Percentiles rank a stretch among this genome's conserved stretches.
These are phyloP conservation scores for Hanseniaspora valbyensis DNA, from an alignment of 805 yeast genomes.

Conservation along the genomic window DNA sequence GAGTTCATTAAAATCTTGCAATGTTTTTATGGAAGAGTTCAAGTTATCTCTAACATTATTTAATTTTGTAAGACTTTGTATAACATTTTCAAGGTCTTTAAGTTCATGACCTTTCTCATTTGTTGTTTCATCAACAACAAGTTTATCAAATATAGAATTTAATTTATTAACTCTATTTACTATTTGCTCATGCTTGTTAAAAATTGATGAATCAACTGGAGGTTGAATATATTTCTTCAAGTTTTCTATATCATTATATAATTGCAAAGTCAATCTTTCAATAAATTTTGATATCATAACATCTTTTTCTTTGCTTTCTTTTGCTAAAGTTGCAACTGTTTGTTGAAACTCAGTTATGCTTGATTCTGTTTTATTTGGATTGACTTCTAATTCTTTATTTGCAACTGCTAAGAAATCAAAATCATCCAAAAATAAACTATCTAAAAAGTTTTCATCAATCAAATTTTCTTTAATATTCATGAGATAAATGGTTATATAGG, in stretches of 20 bases:
- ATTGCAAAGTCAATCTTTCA: slow-evolving; percentile 7
- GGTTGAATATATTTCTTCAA: slow-evolving; percentile 19
- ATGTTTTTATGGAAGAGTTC: neutral
- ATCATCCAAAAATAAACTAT: neutral
- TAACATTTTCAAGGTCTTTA: neutral
- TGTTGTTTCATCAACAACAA: neutral
- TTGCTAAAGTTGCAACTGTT: neutral
- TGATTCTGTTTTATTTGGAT: neutral
- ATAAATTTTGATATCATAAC: neutral
- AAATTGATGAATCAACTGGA: slow-evolving; percentile 17
- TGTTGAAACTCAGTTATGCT: slow-evolving; percentile 2
- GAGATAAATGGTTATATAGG: too few species aligned
- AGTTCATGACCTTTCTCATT: neutral
- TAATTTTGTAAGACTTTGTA: neutral
- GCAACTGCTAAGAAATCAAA: neutral
- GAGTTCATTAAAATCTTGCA: neutral
- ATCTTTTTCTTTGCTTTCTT: neutral
- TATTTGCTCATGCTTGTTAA: slow-evolving; percentile 1
- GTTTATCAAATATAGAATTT: neutral
- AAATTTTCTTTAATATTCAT: neutral
- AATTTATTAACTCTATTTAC: neutral
- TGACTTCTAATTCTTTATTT: neutral
- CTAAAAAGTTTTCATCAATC: neutral
- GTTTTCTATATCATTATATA: slow-evolving; percentile 22
- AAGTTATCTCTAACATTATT: slow-evolving; percentile 7